Evolutionary conservation across 73 alveolate genomes (phyloP).

Genomic region (Blepharisma stoltei): DNA sequence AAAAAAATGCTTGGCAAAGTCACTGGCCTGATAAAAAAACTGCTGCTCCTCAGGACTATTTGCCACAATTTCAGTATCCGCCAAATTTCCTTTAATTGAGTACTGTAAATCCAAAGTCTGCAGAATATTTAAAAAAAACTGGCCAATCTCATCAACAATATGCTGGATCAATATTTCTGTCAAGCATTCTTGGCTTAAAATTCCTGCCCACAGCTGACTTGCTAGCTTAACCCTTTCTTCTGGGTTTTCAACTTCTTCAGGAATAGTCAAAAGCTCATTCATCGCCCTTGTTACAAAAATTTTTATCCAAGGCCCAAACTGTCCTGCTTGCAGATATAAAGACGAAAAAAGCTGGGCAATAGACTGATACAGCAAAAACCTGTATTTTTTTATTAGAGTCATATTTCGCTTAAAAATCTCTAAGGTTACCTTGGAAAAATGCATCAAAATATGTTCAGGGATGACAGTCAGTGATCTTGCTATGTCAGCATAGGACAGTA

Average conservation of each 20-base stretch:
- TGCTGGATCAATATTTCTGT: not conserved
- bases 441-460: slow-evolving; percentile 17
- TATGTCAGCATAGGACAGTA: slow-evolving; percentile 34
- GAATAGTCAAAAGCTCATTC: not conserved
- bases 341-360: slow-evolving; percentile 24
- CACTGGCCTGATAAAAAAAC: not conserved
- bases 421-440: slow-evolving; percentile 13
- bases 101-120: not conserved
- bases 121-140: not conserved
- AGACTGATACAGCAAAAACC: not conserved
- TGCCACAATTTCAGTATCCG: not conserved
- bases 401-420: slow-evolving; percentile 5
- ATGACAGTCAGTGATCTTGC: not conserved
- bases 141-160: not conserved
- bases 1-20: not conserved
- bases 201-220: slow-evolving; percentile 10
- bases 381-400: not conserved
- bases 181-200: slow-evolving; percentile 9
- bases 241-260: not conserved
- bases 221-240: not conserved
- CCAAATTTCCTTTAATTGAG: not conserved
- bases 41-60: slow-evolving; percentile 23
- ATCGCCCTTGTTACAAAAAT: not conserved
- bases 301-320: slow-evolving; percentile 21
- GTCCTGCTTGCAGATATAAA: not conserved